Evolutionary conservation across 31 red algal genomes (phyloP), one percentile per base, ranked within the genome.

Genomic region (Porphyra umbilicalis): DNA sequence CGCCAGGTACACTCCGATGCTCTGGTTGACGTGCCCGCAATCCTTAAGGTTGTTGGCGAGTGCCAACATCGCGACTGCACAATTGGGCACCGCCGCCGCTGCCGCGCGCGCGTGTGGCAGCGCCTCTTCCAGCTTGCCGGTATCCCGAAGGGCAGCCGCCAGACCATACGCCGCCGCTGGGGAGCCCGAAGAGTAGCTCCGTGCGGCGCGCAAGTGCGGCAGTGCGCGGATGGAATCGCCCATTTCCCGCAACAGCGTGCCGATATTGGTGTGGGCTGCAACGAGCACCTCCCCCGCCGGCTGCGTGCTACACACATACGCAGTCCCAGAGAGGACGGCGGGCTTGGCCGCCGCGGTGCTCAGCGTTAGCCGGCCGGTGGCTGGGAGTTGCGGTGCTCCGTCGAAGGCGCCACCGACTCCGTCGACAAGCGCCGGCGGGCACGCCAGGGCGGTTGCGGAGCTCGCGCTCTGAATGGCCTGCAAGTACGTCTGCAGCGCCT

Each of bases 11-110:
- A 79, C 88, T 9, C 40, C 79, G 67, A 95, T 87, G 9, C 86
- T 89, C 35, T 95, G 88, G 35, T 90, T 88, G 76, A 95, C 85
- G 15, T 77, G 77, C 40, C 86, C 90, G 7, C 88, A 67, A 38
- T 95, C 92, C 77, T 95, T 95, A 79, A 90, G 87, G 10, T 86
- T 90, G 81, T 95, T 95, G 6, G 88, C 92, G 71, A 95, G 67
- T 37, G 88, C 89, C 4, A 87, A 83, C 79, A 88, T 83, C 79
- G 88, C 84, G 75, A 89, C 92, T 10, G 92, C 83, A 46, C 79
- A 83, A 39, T 91, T 83, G 33, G 92, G 92, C 84, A 86, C 86
- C 80, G 89, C 76, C 13, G 38, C 82, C 10, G 90, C 92, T 8
- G 92, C 88, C 76, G 83, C 75, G 33, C 84, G 76, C 71, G 88